Evolutionary conservation across 108 stramenopile species (phyloP).

Genomic region (Nitzschia inconspicua): DNA sequence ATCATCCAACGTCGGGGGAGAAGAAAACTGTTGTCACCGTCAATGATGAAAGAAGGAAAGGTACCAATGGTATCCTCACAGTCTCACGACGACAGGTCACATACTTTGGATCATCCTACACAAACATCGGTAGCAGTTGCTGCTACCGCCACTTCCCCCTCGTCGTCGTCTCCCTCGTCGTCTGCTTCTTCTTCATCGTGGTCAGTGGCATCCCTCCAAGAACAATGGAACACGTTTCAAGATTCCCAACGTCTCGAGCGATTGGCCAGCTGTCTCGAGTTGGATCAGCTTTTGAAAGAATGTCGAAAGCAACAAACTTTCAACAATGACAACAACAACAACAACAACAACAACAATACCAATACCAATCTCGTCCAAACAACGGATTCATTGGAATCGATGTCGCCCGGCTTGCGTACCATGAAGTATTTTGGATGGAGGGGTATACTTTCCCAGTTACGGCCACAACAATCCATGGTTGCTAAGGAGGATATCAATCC

Average conservation of each 20-base stretch:
- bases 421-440: slow-evolving; percentile 51
- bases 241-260: slow-evolving; percentile 44
- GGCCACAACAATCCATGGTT: neutral
- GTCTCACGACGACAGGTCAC: too few species aligned
- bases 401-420: slow-evolving; percentile 26
- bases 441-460: too few species aligned
- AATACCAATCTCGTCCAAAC: neutral
- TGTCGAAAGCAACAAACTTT: slow-evolving; percentile 19
- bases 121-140: too few species aligned
- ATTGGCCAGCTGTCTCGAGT: slow-evolving; percentile 18
- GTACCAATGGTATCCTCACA: too few species aligned
- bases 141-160: too few species aligned
- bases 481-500: neutral
- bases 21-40: too few species aligned
- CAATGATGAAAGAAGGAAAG: too few species aligned
- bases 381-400: slow-evolving; percentile 19
- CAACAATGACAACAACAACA: neutral
- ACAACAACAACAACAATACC: neutral
- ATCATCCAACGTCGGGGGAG: too few species aligned
- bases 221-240: slow-evolving; percentile 11
- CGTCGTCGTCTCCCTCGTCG: neutral
- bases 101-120: too few species aligned
- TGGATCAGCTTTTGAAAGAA: slow-evolving; percentile 17
- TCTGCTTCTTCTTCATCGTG: neutral
- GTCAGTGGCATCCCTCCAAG: neutral